Base-by-base conservation (phyloP, 768 basidiomycete genomes). In the Pisolithus sp. region DNA sequence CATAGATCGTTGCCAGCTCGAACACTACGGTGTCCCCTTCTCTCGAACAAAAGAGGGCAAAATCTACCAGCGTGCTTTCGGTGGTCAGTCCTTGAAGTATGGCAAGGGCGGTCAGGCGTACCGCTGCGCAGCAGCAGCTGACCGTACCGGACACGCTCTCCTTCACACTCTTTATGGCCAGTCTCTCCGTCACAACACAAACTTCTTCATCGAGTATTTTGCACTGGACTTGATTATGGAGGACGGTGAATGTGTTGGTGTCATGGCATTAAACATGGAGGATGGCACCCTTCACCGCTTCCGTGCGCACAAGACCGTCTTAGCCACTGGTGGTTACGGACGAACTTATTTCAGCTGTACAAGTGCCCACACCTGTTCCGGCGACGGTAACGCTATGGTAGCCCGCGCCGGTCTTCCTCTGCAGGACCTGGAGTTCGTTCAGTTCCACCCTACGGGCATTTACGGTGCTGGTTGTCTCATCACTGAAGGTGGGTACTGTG, bases 141-240 rank as follows among this genome's bases (percentile, higher is more conserved):
- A 99, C 70, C 90, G 96, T 68, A 99, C 96, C 7, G 96, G 96
- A 24, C 96, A 99, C 65, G 96, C 96, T 20, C 83, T 99, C 65
- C 83, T 99, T 41, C 96, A 99, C 77, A 97, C 95, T 8, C 89
- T 99, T 51, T 99, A 99, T 63, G 96, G 96, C 60, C 96, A 99
- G 76, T 98, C 95, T 53, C 83, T 99, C 54, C 87, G 93, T 53
- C 96, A 99, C 78, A 86, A 98, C 78, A 98, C 96, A 68, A 95
- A 98, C 73, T 99, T 97, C 74, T 99, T 99, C 77, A 98, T 99
- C 70, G 96, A 99, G 70, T 99, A 95, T 73, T 98, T 99, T 69
- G 96, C 95, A n/a, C 82, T 95, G 52, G 96, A 99, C 69, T 76
- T 99, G 54, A 92, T 99, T 69, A 99, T 99, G 96, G 79, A 98